These are phyloP conservation scores for Ogataea kodamae DNA, from an alignment of 805 yeast species.

Conservation along the genomic window DNA sequence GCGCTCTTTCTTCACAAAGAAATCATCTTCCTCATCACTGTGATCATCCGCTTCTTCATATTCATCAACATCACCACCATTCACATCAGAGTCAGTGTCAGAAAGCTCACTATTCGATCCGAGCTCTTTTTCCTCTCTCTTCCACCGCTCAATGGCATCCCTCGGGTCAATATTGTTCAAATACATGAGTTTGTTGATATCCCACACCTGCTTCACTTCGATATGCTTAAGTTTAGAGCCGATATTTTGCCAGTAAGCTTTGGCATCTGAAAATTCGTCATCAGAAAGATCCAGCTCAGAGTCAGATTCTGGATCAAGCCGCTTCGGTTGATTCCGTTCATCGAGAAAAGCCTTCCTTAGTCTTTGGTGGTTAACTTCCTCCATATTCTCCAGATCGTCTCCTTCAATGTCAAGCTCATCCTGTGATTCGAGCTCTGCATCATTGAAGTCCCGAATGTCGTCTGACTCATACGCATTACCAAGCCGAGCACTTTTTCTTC, in stretches of 20 bases:
- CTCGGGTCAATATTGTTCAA: slow-evolving; percentile 71
- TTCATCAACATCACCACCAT: slow-evolving; percentile 41
- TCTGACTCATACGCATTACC: slow-evolving; percentile 45
- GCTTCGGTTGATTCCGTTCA: slow-evolving; percentile 1
- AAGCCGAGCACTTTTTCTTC: slow-evolving; percentile 62
- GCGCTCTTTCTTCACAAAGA: slow-evolving; percentile 48
- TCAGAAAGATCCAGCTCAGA: slow-evolving; percentile 40
- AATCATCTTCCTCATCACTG: slow-evolving; percentile 55
- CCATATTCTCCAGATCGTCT: slow-evolving; percentile 20
- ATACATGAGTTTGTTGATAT: slow-evolving; percentile 76
- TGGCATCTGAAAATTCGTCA: slow-evolving; percentile 39
- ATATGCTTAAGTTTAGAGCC: slow-evolving; percentile 63
- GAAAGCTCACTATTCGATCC: slow-evolving; percentile 17
- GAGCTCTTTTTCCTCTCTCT: slow-evolving; percentile 44
- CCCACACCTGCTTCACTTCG: slow-evolving; percentile 58
- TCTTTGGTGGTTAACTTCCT: background rate
- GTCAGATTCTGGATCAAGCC: slow-evolving; percentile 48
- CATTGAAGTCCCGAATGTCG: slow-evolving; percentile 43
- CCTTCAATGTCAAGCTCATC: slow-evolving; percentile 38
- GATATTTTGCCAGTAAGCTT: slow-evolving; percentile 38
- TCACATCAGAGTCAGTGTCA: slow-evolving; percentile 35
- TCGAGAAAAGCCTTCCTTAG: background rate
- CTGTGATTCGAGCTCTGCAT: slow-evolving; percentile 36
- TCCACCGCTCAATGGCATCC: slow-evolving; percentile 74
- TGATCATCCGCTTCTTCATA: slow-evolving; percentile 43